These are phyloP conservation scores for Amanita jacksonii DNA, from an alignment of 768 basidiomycete genomes.

Conservation along the genomic window DNA sequence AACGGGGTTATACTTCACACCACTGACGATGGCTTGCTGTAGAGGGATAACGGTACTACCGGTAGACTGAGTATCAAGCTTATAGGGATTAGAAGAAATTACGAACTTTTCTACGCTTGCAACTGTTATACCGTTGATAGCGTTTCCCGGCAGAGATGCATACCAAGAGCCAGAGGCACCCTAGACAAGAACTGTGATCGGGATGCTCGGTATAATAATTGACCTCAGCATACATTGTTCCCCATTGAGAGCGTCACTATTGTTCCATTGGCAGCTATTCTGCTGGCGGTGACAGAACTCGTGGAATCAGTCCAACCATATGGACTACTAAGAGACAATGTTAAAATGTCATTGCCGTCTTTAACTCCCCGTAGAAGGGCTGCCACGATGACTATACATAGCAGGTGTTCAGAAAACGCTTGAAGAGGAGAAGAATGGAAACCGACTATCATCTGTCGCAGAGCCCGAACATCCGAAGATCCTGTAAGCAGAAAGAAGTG, in stretches of 20 bases:
- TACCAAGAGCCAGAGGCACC: conserved; percentile 56
- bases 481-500: conserved; percentile 43
- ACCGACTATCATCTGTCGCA: conserved; percentile 43
- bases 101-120: conserved; percentile 51
- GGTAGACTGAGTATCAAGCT: conserved; percentile 1
- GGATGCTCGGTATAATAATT: neutral
- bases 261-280: conserved; percentile 46
- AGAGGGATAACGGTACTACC: conserved; percentile 47
- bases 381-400: conserved; percentile 27
- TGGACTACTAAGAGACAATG: conserved; percentile 53
- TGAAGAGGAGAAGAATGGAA: neutral
- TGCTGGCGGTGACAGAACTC: conserved; percentile 44
- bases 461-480: conserved; percentile 51
- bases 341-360: conserved; percentile 54
- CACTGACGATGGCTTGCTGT: conserved; percentile 44
- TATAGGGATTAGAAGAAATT: conserved; percentile 6
- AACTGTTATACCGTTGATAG: conserved; percentile 45
- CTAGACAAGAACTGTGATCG: conserved; percentile 13
- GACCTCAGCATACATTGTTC: conserved; percentile 25
- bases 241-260: conserved; percentile 59
- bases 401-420: neutral
- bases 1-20: conserved; percentile 38
- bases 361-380: conserved; percentile 39
- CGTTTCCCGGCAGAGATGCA: conserved; percentile 42
- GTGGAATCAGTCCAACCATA: conserved; percentile 57